Conservation (phyloP, 1,284 basidiomycete species). For the Vanrija sp. region DNA sequence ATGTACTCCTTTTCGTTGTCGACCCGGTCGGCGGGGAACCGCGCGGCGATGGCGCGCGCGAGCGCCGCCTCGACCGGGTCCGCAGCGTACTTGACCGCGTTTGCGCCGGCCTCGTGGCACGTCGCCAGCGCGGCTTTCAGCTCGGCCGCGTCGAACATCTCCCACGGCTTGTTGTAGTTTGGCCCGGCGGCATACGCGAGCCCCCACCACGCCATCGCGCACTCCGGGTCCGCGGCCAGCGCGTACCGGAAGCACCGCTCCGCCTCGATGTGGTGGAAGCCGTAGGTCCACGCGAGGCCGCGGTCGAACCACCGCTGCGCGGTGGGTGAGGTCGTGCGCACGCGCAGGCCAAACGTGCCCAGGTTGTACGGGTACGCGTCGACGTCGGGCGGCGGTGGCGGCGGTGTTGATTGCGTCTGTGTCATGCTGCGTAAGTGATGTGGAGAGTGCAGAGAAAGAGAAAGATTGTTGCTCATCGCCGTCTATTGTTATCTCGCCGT, state of each 20-base stretch:
- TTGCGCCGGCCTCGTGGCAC: slow-evolving; percentile 9
- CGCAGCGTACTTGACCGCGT: slow-evolving; percentile 6
- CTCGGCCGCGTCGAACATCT: slow-evolving; percentile 19
- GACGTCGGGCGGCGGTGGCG: not conserved
- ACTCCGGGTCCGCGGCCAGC: slow-evolving; percentile 23
- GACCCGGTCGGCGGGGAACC: slow-evolving; percentile 13
- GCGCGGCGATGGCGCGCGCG: slow-evolving; percentile 6
- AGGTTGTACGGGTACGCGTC: slow-evolving; percentile 24
- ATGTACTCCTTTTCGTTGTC: slow-evolving; percentile 7
- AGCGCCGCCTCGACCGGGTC: slow-evolving; percentile 11
- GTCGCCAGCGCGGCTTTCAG: slow-evolving; percentile 6
- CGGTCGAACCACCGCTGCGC: slow-evolving; percentile 42
- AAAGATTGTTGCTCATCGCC: too few relatives aligned
- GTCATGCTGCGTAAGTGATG: not conserved
- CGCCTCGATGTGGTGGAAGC: slow-evolving; percentile 41
- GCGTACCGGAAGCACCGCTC: slow-evolving; percentile 33
- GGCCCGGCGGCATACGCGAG: slow-evolving; percentile 37
- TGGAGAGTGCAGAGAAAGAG: too few relatives aligned
- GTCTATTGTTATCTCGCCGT: too few relatives aligned
- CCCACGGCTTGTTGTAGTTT: slow-evolving; percentile 43
- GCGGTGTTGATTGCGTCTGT: not conserved
- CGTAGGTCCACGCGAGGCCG: slow-evolving; percentile 38
- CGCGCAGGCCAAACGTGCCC: slow-evolving; percentile 15
- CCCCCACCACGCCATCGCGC: slow-evolving; percentile 41
- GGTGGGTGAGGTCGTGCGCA: slow-evolving; percentile 26